Conservation (phyloP, 345 rosid species). For the Corymbia maculata region DNA sequence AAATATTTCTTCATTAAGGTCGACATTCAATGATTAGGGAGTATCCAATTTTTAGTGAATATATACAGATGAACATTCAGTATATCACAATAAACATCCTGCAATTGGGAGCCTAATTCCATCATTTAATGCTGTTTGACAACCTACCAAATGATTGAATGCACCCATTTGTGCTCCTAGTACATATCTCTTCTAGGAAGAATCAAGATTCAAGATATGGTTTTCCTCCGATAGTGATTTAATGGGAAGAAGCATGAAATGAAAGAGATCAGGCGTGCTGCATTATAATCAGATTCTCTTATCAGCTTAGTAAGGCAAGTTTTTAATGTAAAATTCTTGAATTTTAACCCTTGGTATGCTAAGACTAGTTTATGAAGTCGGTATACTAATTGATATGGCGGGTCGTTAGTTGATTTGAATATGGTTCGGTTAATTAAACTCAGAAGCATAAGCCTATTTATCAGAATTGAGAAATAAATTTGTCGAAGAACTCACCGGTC, state of each 20-base stretch:
- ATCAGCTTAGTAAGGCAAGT: background rate
- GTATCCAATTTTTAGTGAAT: background rate
- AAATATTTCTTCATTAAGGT: background rate
- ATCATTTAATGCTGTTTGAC: background rate
- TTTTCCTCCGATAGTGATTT: background rate
- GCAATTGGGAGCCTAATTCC: background rate
- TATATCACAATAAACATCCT: background rate
- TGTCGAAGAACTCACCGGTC: slow-evolving; percentile 20
- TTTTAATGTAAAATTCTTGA: background rate
- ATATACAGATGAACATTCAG: background rate
- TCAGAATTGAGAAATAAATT: background rate
- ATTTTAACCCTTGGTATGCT: background rate
- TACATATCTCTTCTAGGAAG: background rate
- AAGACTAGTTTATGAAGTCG: background rate
- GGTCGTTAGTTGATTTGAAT: background rate
- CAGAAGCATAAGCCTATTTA: background rate
- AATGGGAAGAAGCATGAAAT: background rate
- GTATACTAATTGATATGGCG: background rate
- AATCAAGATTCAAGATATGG: background rate
- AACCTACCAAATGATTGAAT: background rate
- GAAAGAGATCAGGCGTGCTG: background rate
- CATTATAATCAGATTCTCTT: background rate
- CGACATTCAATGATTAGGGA: background rate
- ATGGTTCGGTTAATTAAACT: background rate
- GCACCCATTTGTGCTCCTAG: background rate